A percentile compares a stretch with the other conserved stretches of the same genome.
Evolutionary conservation across 164 flowering plant species (phyloP).

Genomic region (Amborella trichopoda): DNA sequence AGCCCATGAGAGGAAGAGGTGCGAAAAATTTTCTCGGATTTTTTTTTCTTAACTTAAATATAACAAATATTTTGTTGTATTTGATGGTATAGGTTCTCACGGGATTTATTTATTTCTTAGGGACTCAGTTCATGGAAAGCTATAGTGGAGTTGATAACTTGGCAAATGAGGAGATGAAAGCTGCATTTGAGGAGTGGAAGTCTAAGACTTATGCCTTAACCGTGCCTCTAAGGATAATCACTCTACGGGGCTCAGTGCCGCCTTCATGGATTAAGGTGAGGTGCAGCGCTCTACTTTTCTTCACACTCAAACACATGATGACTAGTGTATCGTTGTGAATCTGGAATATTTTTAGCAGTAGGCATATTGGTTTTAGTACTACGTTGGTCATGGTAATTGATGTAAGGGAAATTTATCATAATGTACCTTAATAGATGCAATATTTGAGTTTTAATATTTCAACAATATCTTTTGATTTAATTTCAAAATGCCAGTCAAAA

Average conservation of each 20-base stretch:
- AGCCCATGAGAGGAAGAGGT: not conserved
- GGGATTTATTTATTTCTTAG: constrained; percentile 1
- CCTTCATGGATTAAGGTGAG: constrained; percentile 32
- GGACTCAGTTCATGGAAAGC: constrained; percentile 6
- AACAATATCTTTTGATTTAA: no score
- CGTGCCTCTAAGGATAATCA: constrained; percentile 64
- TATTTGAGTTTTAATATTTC: no score
- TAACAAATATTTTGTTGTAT: no score
- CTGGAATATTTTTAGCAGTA: no score
- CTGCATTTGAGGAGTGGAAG: constrained; percentile 60
- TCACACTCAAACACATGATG: no score
- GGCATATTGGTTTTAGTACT: no score
- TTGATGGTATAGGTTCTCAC: no score
- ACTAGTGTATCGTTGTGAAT: no score
- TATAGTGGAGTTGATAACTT: constrained; percentile 7
- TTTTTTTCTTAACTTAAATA: not conserved
- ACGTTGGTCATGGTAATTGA: no score
- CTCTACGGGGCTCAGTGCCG: constrained; percentile 71
- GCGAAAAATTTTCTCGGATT: not conserved
- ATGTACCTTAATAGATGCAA: no score
- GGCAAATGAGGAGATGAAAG: constrained; percentile 27
- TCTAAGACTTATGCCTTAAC: constrained; percentile 65
- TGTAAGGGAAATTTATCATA: no score
- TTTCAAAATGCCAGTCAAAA: no score
- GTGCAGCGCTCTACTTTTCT: not conserved